A percentile compares a stretch with the other conserved stretches of the same genome.
Conservation (phyloP, 2,329 filamentous ascomycete genomes). For the Botrytis sinoallii region DNA sequence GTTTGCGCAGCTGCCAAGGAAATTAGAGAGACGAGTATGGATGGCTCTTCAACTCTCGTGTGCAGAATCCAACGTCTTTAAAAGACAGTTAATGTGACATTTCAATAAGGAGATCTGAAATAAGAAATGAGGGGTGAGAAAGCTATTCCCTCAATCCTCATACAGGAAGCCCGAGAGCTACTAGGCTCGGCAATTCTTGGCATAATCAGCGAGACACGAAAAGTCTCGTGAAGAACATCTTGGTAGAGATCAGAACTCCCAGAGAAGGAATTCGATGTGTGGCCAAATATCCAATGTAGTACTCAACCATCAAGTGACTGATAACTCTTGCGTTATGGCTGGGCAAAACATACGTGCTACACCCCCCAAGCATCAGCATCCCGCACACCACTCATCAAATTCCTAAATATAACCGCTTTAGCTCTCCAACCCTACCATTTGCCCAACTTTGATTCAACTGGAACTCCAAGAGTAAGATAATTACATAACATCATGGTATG, state of each 20-base stretch:
- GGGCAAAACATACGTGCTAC: not conserved
- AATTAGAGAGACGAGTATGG: not conserved
- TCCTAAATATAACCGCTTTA: not conserved
- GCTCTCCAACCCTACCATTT: not conserved
- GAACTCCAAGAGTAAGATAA: not conserved
- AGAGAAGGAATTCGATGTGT: not conserved
- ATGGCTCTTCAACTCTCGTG: too few species aligned
- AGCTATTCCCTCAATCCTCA: not conserved
- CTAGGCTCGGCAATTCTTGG: not conserved
- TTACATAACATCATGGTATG: not conserved
- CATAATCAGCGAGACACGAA: not conserved
- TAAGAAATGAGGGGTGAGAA: not conserved
- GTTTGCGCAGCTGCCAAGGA: not conserved
- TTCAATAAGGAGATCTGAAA: not conserved
- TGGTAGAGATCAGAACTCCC: not conserved
- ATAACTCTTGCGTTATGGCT: not conserved
- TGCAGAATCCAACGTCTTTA: not conserved
- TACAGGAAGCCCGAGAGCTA: not conserved
- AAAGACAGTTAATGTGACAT: fast-evolving
- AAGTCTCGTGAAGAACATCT: not conserved
- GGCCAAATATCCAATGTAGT: not conserved
- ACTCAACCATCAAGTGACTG: not conserved
- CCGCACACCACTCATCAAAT: not conserved
- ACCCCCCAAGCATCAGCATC: not conserved
- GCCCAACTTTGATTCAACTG: not conserved